A percentile compares a stretch with the other conserved stretches of the same genome.
These are phyloP conservation scores for Kazachstania psychrophila DNA, from an alignment of 805 yeast genomes.

Conservation along the genomic window DNA sequence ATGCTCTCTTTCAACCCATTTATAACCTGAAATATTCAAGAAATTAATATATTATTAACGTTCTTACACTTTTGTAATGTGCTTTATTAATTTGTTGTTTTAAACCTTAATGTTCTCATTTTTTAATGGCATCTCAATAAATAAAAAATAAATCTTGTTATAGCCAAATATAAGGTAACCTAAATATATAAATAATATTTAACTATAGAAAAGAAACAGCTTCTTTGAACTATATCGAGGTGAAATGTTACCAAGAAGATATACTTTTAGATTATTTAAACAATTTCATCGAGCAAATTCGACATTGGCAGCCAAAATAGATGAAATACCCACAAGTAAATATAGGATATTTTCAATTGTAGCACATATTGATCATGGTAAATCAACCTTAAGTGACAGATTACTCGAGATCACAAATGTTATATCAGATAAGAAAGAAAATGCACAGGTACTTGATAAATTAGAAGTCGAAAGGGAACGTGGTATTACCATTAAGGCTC, in stretches of 20 bases:
- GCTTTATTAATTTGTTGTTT: too few relatives aligned
- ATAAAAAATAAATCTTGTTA: too few relatives aligned
- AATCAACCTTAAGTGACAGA: constrained; percentile 83
- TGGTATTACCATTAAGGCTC: constrained; percentile 95
- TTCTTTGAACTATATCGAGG: too few relatives aligned
- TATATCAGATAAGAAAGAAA: constrained; percentile 51
- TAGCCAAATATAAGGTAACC: too few relatives aligned
- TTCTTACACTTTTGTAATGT: too few relatives aligned
- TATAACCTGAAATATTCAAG: too few relatives aligned
- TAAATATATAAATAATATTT: too few relatives aligned
- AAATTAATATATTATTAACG: too few relatives aligned
- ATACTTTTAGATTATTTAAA: constrained; percentile 7
- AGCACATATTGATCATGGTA: constrained; percentile 90
- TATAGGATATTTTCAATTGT: constrained; percentile 89
- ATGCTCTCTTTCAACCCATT: too few relatives aligned
- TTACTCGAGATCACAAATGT: constrained; percentile 84
- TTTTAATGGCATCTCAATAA: too few relatives aligned
- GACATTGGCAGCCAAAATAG: constrained; percentile 46
- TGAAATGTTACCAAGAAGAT: constrained; percentile 1
- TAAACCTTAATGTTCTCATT: too few relatives aligned
- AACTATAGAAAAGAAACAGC: too few relatives aligned
- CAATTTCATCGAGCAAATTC: constrained; percentile 1
- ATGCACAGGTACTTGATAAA: constrained; percentile 80
- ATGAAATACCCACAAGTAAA: constrained; percentile 70
- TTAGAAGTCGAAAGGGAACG: constrained; percentile 92